These are phyloP conservation scores for Colletotrichum lupini DNA, from an alignment of 2,329 filamentous ascomycete genomes.

Conservation along the genomic window DNA sequence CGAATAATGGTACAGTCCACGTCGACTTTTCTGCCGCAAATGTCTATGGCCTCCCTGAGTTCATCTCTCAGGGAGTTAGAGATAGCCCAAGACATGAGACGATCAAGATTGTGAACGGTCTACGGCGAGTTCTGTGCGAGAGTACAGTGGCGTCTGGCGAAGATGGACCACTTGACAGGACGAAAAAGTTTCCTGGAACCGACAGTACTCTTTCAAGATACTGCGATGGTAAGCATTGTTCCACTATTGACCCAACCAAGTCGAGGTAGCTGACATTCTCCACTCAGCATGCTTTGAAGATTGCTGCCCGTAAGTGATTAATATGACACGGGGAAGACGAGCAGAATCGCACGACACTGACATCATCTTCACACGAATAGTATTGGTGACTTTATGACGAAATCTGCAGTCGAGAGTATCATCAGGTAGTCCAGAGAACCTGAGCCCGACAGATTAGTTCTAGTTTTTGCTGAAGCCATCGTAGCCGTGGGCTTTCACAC, in stretches of 20 bases:
- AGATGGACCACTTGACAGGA: neutral
- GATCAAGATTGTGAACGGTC: conserved; percentile 22
- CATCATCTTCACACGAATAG: neutral
- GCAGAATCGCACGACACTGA: too few species aligned
- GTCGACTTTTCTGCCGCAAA: conserved; percentile 26
- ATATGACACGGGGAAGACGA: too few species aligned
- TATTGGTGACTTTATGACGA: conserved; percentile 14
- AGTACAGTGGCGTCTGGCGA: neutral
- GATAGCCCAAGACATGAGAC: conserved; percentile 2
- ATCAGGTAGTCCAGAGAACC: conserved; percentile 3
- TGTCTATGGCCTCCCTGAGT: conserved; percentile 12
- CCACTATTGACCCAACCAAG: too few species aligned
- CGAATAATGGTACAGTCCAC: neutral
- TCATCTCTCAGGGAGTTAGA: neutral
- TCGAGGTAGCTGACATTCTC: neutral
- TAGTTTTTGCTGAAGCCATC: conserved; percentile 2
- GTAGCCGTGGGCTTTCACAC: conserved; percentile 15
- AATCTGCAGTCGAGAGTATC: neutral
- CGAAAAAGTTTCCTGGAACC: neutral
- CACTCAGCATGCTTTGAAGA: conserved; percentile 21
- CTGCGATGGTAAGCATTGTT: conserved; percentile 10
- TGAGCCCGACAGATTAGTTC: neutral
- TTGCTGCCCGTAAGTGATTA: conserved; percentile 16
- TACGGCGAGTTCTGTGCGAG: conserved; percentile 13
- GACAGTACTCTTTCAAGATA: conserved; percentile 7